These are phyloP conservation scores for Aspergillus brunneoviolaceus DNA, from an alignment of 2,329 filamentous ascomycete genomes.

Conservation along the genomic window DNA sequence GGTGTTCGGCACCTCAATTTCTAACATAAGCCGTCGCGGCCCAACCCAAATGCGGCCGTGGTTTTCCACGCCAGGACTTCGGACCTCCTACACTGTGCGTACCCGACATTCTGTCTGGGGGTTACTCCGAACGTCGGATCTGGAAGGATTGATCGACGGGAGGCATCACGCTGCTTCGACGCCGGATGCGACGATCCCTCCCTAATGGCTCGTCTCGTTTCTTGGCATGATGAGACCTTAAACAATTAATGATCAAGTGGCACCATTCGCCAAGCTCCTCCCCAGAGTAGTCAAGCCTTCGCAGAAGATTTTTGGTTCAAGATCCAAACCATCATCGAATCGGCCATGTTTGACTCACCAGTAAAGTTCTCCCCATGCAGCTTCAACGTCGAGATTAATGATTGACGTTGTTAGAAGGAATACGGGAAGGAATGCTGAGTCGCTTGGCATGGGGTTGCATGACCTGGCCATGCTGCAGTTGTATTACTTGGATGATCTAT, in stretches of 20 bases:
- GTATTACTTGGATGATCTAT: background rate
- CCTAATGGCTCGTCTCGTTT: background rate
- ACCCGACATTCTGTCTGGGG: background rate
- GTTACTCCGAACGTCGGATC: constrained; percentile 4
- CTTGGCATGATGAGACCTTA: background rate
- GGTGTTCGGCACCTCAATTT: background rate
- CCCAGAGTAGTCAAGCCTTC: background rate
- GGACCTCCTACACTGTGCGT: background rate
- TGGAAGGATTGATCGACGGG: constrained; percentile 8
- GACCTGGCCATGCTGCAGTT: background rate
- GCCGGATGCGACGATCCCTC: background rate
- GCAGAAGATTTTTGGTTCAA: background rate
- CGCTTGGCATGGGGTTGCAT: constrained; percentile 4
- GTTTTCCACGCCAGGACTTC: background rate
- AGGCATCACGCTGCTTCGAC: background rate
- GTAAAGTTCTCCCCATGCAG: too few relatives aligned
- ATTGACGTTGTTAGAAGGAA: background rate
- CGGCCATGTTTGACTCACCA: background rate
- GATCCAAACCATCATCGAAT: background rate
- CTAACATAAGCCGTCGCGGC: background rate
- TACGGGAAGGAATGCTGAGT: background rate
- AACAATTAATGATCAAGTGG: background rate
- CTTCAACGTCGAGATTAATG: background rate
- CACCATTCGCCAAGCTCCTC: background rate
- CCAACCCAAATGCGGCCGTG: background rate